Conservation (phyloP, 106 monocot species). For the Phalaenopsis aphrodite region DNA sequence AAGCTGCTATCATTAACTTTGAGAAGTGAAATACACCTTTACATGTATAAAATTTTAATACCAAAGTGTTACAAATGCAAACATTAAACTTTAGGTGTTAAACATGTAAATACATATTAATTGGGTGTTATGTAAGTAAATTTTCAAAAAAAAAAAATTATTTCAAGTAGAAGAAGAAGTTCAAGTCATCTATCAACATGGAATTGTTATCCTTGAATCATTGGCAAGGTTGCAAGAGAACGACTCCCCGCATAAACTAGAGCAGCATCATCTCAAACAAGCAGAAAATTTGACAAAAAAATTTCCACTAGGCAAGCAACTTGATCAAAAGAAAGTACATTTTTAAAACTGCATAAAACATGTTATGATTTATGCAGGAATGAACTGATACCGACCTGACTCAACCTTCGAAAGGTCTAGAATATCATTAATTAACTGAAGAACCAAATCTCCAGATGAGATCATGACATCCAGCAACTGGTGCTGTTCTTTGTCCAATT, state of each 20-base stretch:
- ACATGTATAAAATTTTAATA: too few relatives aligned
- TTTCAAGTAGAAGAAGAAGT: background rate
- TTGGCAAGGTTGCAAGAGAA: background rate
- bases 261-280: background rate
- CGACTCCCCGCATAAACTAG: background rate
- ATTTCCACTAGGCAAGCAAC: background rate
- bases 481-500: constrained; percentile 51
- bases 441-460: constrained; percentile 72
- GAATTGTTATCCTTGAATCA: background rate
- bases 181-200: background rate
- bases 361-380: background rate
- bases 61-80: too few relatives aligned
- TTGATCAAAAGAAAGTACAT: background rate
- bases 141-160: too few relatives aligned
- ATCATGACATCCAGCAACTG: constrained; percentile 71
- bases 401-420: constrained; percentile 82
- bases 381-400: constrained; percentile 36
- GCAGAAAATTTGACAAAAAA: background rate
- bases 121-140: too few relatives aligned
- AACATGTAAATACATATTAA: too few relatives aligned
- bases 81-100: too few relatives aligned
- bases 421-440: constrained; percentile 77
- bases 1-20: too few relatives aligned
- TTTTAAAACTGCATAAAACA: background rate
- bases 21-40: too few relatives aligned